These are phyloP conservation scores for Psilocybe cubensis DNA, from an alignment of 768 basidiomycete species.

Conservation along the genomic window DNA sequence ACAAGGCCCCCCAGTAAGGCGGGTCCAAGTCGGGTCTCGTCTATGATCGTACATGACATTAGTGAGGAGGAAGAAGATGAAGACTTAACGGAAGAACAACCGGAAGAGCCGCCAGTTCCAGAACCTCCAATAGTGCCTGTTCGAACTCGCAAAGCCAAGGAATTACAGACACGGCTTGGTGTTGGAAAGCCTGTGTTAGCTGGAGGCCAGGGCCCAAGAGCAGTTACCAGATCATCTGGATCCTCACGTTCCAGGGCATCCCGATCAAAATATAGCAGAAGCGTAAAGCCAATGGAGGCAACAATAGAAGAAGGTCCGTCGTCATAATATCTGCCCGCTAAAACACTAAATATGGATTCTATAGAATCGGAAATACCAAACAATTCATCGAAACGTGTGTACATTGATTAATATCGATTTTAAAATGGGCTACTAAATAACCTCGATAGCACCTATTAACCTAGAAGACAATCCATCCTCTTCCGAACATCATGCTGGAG, in stretches of 20 bases:
- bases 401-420: not conserved
- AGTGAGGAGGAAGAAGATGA: constrained; percentile 45
- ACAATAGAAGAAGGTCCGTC: constrained; percentile 63
- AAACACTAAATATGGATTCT: constrained; percentile 6
- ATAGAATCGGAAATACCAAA: constrained; percentile 26
- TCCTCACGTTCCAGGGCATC: constrained; percentile 40
- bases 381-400: constrained; percentile 12
- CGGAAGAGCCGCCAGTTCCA: constrained; percentile 20
- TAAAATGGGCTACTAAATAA: not conserved
- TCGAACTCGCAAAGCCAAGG: constrained; percentile 72
- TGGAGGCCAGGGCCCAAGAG: constrained; percentile 69
- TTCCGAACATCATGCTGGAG: not conserved
- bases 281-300: constrained; percentile 52
- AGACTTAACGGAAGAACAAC: constrained; percentile 45
- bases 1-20: constrained; percentile 39
- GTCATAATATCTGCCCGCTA: not conserved
- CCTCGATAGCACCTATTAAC: not conserved
- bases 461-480: constrained; percentile 1
- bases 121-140: constrained; percentile 25
- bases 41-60: constrained; percentile 52
- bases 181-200: constrained; percentile 70
- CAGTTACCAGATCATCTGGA: constrained; percentile 61
- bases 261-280: constrained; percentile 53
- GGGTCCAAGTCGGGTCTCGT: constrained; percentile 44
- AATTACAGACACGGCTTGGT: constrained; percentile 69